Base-by-base conservation (phyloP, 176 grass and related monocot species). In the Rhynchospora pubera region DNA sequence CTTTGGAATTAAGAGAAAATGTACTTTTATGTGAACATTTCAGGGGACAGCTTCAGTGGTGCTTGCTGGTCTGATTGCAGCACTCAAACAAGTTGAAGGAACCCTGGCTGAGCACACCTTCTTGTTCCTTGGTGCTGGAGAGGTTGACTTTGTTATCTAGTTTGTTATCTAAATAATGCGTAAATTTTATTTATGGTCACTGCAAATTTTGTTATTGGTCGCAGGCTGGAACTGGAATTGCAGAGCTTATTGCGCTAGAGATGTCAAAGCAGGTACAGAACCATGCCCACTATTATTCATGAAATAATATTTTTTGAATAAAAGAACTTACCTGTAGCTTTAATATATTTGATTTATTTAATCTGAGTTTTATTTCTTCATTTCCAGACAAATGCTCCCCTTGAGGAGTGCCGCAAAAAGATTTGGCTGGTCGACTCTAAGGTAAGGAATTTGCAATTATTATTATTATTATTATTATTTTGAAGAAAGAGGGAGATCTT, bases 21-120 rank as follows among this genome's bases (percentile, higher is more conserved):
- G 12, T 55, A 28, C 18, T 78, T 34, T 61, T 72, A 67, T 85
- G 62, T 85, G 79, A 34, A 18, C 16, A 60, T 84, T 88, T 86
- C 87, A 99, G 96, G 96, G 96, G 83, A 99, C 96, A 64, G 96
- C 96, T 85, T 95, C 96, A 59, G 96, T 99, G 71, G 96, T 99
- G 56, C 96, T 99, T 87, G 89, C 96, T 80, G 96, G 96, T 64
- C 86, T 99, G 52, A 85, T 99, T 88, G 60, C 96, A 67, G 71
- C 90, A 51, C 82, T 99, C 11, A 91, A 99, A 80, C 56, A 89
- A 53, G 91, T 95, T 45, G 93, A 93, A 81, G 91, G 93, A 88
- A 93, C 93, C 82, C 89, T 99, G 47, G 89, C 91, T 67, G 93
- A 95, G 69, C 96, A 99, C 75, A 95, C 96, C 60, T 99, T 94